A percentile compares a stretch with the other conserved stretches of the same genome.
phyloP scores from a whole-genome alignment of 2,329 filamentous ascomycete genomes.

The Xylaria polymorpha region DNA sequence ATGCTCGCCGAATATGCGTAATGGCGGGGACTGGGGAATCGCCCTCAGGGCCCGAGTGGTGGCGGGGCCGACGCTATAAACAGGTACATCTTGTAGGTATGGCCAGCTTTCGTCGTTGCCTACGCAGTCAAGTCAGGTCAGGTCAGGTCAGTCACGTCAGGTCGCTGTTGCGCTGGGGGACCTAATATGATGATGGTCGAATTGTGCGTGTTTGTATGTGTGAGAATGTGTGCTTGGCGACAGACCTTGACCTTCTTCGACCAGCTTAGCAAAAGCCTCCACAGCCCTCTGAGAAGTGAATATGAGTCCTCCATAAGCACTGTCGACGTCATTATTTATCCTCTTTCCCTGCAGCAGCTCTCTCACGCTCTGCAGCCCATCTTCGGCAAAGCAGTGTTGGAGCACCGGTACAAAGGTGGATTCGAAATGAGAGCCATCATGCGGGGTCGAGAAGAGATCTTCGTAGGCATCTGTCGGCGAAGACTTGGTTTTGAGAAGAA shows the following conservation, averaged over 20 bases:
- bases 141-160: conserved; percentile 26
- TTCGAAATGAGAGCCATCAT: conserved; percentile 61
- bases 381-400: conserved; percentile 73
- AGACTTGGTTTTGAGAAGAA: conserved; percentile 83
- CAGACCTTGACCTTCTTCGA: conserved; percentile 63
- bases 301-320: conserved; percentile 77
- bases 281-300: conserved; percentile 88
- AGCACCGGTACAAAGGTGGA: conserved; percentile 82
- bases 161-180: conserved; percentile 24
- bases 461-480: conserved; percentile 77
- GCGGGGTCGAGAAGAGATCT: conserved; percentile 67
- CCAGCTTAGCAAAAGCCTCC: conserved; percentile 76
- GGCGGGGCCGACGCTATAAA: conserved; percentile 85
- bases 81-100: conserved; percentile 65
- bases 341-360: conserved; percentile 58
- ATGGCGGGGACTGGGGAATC: conserved; percentile 60
- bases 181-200: conserved; percentile 28
- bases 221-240: conserved; percentile 16
- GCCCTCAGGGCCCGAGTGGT: conserved; percentile 79
- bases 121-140: conserved; percentile 45
- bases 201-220: not conserved
- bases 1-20: conserved; percentile 80
- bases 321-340: conserved; percentile 55
- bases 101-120: conserved; percentile 57
- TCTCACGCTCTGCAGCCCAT: conserved; percentile 66